Base-by-base conservation (phyloP, 2,329 filamentous ascomycete species). In the Decorospora gaudefroyi region DNA sequence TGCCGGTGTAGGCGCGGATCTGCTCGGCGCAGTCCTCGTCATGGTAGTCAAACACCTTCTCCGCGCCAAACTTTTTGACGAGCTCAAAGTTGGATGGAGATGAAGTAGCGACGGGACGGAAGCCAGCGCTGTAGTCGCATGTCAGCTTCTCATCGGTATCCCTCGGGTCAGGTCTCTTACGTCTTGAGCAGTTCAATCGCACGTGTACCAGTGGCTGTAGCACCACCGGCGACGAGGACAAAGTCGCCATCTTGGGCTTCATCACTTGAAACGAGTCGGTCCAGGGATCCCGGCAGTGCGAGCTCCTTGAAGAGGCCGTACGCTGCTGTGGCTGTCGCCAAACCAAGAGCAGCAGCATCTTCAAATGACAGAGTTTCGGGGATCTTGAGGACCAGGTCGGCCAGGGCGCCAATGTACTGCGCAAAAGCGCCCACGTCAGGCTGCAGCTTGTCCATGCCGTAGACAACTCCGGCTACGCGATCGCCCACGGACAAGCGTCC, bases 231-330 rank as follows among this genome's bases (percentile, higher is more conserved):
- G 2, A 51, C 72, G 64, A 72, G 74, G 3, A 76, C 52, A 30
- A 22, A 3, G 37, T 12, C 16, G 44, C 52, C 3, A 27, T 53
- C n/a, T 6, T 18, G 9, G 12, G 15, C 4, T 5, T 4, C 10
- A 16, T 34, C 31, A 6, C 13, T 10, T 19, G 6, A 9, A 17
- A n/a, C 22, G 2, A 18, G 27, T 10, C 10, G 12, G n/a, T 17
- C 15, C 3, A 25, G 19, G 3, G 9, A 49, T 48, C 28, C 65
- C 33, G 37, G 43, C 7, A 74, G 64, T 8, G 41, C 43, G 4
- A 74, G 53, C 22, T 61, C 67, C 61, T 60, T 1, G 67, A 72
- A 37, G 70, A 74, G 2, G 71, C 43, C 1, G 65, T 69, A 4
- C 71, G 57, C 60, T 53, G 68, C 2, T 68, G 59, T 11, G 68